Percentiles rank a stretch among this genome's conserved stretches.
These are phyloP conservation scores for Claviceps pusilla DNA, from an alignment of 2,329 filamentous ascomycete genomes.

Conservation along the genomic window DNA sequence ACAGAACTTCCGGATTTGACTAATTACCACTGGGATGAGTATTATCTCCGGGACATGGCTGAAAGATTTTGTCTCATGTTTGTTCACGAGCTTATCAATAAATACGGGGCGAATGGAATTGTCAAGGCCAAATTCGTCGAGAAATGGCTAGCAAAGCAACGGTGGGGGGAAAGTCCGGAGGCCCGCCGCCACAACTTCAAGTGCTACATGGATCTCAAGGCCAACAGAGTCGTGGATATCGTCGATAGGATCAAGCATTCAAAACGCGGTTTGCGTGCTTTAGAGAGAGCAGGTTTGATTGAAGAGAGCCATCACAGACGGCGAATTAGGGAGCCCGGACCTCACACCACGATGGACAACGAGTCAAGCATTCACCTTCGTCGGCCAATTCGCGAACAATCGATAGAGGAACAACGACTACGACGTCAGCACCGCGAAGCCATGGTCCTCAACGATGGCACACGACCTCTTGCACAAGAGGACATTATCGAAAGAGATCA, in stretches of 20 bases:
- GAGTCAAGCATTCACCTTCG: constrained; percentile 14
- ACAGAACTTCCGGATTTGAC: constrained; percentile 34
- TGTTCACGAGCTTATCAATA: constrained; percentile 41
- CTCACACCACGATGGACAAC: constrained; percentile 12
- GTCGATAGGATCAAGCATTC: constrained; percentile 33
- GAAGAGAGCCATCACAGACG: constrained; percentile 19
- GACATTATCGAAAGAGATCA: constrained; percentile 63
- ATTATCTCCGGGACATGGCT: constrained; percentile 43
- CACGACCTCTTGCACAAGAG: constrained; percentile 52
- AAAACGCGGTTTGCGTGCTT: constrained; percentile 34
- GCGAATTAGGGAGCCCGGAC: constrained; percentile 19
- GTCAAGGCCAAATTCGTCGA: constrained; percentile 52
- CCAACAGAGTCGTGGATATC: constrained; percentile 38
- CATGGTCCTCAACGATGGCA: constrained; percentile 83
- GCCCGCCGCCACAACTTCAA: constrained; percentile 39
- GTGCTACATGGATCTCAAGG: constrained; percentile 32
- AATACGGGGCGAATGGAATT: constrained; percentile 41
- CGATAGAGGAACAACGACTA: constrained; percentile 53
- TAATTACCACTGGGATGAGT: constrained; percentile 47
- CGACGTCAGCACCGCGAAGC: constrained; percentile 68
- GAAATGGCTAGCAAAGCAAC: constrained; percentile 59
- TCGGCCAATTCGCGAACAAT: constrained; percentile 32
- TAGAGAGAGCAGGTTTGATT: constrained; percentile 34
- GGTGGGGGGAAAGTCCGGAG: constrained; percentile 44
- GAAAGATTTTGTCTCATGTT: constrained; percentile 47